A percentile compares a stretch with the other conserved stretches of the same genome.
Conservation (phyloP, 2,329 filamentous ascomycete genomes). For the Camptophora hylomeconis region DNA sequence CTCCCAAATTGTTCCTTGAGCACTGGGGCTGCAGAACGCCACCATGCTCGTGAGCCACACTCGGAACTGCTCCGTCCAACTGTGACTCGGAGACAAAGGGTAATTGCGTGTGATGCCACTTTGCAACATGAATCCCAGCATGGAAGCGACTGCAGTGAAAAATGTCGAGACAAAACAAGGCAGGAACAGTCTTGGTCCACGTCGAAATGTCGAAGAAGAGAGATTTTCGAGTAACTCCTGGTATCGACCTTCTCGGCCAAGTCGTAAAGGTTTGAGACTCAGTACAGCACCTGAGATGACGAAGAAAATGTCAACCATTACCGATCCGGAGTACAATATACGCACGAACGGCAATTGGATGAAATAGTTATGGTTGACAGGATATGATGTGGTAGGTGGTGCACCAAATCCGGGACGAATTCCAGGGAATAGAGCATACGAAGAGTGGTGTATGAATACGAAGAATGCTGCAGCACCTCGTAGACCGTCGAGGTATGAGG, state of each 20-base stretch:
- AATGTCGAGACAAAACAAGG: constrained; percentile 2
- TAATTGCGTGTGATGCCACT: neutral
- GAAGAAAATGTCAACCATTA: constrained; percentile 34
- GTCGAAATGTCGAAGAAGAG: constrained; percentile 10
- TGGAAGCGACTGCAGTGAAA: too few species aligned
- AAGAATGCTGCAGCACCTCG: constrained; percentile 19
- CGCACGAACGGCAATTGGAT: constrained; percentile 3
- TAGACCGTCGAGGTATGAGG: constrained; percentile 16
- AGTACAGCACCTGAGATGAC: constrained; percentile 36
- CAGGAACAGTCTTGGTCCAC: constrained; percentile 3
- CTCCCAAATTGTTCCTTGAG: too few species aligned
- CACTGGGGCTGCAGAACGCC: constrained; percentile 27
- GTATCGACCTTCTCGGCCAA: constrained; percentile 24
- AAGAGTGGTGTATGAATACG: constrained; percentile 17
- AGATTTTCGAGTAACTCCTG: constrained; percentile 25
- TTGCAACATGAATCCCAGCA: constrained; percentile 1
- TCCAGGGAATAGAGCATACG: neutral
- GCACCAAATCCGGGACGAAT: neutral
- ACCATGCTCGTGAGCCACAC: constrained; percentile 1
- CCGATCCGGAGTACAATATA: constrained; percentile 10
- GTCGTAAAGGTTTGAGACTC: constrained; percentile 28
- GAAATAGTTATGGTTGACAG: constrained; percentile 2
- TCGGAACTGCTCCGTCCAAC: too few species aligned
- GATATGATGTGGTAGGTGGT: neutral
- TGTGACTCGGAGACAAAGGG: constrained; percentile 1